A percentile compares a stretch with the other conserved stretches of the same genome.
These are phyloP conservation scores for Fusarium dimerum DNA, from an alignment of 2,329 filamentous ascomycete genomes.

Conservation along the genomic window DNA sequence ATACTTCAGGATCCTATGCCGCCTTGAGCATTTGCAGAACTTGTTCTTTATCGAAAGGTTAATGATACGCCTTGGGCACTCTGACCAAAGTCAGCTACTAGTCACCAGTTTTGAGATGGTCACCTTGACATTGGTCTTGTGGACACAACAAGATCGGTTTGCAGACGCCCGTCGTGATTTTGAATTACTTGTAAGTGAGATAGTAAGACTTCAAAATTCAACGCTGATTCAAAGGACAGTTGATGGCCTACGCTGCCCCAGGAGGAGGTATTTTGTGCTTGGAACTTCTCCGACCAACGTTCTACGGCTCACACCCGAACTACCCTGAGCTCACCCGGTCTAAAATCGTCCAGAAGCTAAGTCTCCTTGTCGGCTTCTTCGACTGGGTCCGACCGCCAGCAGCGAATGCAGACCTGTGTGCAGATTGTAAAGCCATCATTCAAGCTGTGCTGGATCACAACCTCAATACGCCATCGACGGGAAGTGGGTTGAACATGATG, in stretches of 20 bases:
- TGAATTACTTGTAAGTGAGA: slow-evolving; percentile 48
- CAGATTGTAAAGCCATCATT: slow-evolving; percentile 48
- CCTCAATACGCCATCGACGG: slow-evolving; percentile 40
- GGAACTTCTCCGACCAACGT: slow-evolving; percentile 47
- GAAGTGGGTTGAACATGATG: slow-evolving; percentile 26
- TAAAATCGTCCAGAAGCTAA: slow-evolving; percentile 53
- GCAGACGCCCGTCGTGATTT: slow-evolving; percentile 43
- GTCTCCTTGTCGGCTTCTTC: slow-evolving; percentile 51
- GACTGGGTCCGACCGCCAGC: slow-evolving; percentile 51
- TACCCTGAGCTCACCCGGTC: slow-evolving; percentile 44
- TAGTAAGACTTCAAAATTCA: rapidly evolving
- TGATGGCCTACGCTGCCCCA: slow-evolving; percentile 52
- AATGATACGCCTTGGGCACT: slow-evolving; percentile 45
- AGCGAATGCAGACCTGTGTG: slow-evolving; percentile 51
- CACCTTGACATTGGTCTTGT: slow-evolving; percentile 45
- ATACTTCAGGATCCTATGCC: slow-evolving; percentile 48
- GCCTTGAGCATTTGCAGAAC: slow-evolving; percentile 55
- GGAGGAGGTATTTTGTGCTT: slow-evolving; percentile 52
- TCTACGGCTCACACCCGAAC: slow-evolving; percentile 34
- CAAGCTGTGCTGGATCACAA: slow-evolving; percentile 52
- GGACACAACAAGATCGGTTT: slow-evolving; percentile 51
- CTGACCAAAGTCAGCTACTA: slow-evolving; percentile 42
- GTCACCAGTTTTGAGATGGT: slow-evolving; percentile 50
- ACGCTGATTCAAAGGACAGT: slow-evolving; percentile 26
- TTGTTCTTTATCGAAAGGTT: slow-evolving; percentile 60